Percentiles rank a stretch among this genome's conserved stretches.
phyloP scores from a whole-genome alignment of 768 basidiomycete genomes.

The Epithele typhae region DNA sequence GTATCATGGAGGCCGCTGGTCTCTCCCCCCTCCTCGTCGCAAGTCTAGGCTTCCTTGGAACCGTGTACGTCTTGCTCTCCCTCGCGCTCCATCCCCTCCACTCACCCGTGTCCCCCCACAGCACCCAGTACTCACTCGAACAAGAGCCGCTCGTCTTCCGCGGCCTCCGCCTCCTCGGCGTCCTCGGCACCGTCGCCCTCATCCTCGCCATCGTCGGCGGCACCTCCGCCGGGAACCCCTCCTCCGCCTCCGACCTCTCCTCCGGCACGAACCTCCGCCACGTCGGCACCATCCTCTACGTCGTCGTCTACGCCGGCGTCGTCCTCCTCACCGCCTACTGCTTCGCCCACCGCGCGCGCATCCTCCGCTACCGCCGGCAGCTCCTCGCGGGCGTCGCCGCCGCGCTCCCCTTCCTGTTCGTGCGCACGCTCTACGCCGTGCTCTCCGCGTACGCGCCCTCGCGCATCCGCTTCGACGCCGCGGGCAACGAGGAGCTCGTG shows the following conservation, averaged over 20 bases:
- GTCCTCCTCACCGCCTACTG: conserved; percentile 6
- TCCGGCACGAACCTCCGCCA: conserved; percentile 27
- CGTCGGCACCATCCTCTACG: conserved; percentile 31
- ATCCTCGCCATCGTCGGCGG: conserved; percentile 32
- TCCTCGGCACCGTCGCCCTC: conserved; percentile 26
- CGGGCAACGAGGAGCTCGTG: conserved; percentile 27
- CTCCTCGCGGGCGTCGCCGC: conserved; percentile 50
- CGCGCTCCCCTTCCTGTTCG: conserved; percentile 59
- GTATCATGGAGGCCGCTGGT: conserved; percentile 37
- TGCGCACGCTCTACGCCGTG: conserved; percentile 51
- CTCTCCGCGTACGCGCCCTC: conserved; percentile 55
- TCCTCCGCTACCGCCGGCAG: conserved; percentile 30
- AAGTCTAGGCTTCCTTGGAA: conserved; percentile 33
- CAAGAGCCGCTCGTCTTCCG: conserved; percentile 9
- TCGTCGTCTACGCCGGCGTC: conserved; percentile 35
- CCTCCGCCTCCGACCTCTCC: conserved; percentile 14
- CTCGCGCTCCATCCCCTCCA: background rate
- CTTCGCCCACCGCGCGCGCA: conserved; percentile 10
- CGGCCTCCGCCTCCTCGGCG: conserved; percentile 25
- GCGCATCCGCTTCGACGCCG: background rate
- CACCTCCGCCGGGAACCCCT: conserved; percentile 11
- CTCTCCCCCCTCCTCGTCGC: conserved; percentile 36
- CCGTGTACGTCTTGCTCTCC: conserved; percentile 26
- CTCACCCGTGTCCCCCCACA: conserved; percentile 1
- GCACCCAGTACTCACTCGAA: conserved; percentile 26